phyloP scores from a whole-genome alignment of 192 early-diverging fungal species.

The Physocladia obscura region DNA sequence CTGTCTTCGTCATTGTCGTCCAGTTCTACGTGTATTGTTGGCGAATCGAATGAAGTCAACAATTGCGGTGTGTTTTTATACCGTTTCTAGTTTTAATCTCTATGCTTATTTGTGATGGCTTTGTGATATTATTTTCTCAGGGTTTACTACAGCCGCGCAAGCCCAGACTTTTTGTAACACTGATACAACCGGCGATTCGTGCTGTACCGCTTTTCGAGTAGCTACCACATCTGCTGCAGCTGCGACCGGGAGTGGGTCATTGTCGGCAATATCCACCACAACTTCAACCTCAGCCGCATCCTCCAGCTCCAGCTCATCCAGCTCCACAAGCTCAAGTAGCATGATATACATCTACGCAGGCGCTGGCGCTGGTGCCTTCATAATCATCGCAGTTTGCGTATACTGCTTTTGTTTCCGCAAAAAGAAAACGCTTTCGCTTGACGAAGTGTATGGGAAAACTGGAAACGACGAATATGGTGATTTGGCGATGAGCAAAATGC shows the following conservation, averaged over 20 bases:
- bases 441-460: neutral
- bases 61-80: constrained; percentile 9
- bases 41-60: neutral
- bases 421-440: neutral
- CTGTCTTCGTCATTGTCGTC: neutral
- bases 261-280: neutral
- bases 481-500: neutral
- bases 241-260: neutral
- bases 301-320: neutral
- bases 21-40: neutral
- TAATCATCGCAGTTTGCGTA: neutral
- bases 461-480: neutral
- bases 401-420: constrained; percentile 13
- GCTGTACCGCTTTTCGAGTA: neutral
- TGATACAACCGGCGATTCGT: neutral
- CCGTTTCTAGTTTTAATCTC: neutral
- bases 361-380: neutral
- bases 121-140: neutral
- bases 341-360: constrained; percentile 20
- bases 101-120: neutral
- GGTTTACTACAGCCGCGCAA: constrained; percentile 8
- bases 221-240: neutral
- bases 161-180: constrained; percentile 7
- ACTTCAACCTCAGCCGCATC: neutral
- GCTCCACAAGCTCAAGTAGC: neutral